Conservation (phyloP, 2,329 filamentous ascomycete species). For the Ascochyta viciae-villosae region DNA sequence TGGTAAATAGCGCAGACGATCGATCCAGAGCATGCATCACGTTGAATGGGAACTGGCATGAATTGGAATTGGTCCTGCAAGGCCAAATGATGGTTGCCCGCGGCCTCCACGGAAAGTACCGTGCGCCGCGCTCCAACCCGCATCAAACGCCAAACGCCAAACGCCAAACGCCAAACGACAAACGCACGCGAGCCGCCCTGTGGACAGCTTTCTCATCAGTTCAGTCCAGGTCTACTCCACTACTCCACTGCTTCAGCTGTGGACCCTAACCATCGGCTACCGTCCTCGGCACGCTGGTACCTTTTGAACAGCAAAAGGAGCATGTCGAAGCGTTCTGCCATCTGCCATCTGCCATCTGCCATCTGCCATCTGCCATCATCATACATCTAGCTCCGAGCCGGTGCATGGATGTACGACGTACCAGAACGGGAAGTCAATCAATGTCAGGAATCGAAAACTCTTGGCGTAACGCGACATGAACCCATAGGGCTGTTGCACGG, state of each 20-base stretch:
- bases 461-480: not conserved
- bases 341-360: not conserved
- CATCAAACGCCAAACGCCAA: constrained; percentile 3
- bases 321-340: too few species aligned
- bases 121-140: constrained; percentile 2
- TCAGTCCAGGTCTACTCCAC: constrained; percentile 10
- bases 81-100: constrained; percentile 6
- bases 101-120: constrained; percentile 7
- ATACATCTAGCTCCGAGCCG: constrained; percentile 1
- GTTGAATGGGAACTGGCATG: constrained; percentile 7
- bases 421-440: constrained; percentile 16
- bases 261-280: not conserved
- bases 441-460: not conserved
- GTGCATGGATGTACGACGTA: constrained; percentile 5
- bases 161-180: not conserved
- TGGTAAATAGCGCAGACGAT: constrained; percentile 18
- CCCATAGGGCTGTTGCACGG: constrained; percentile 12
- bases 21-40: constrained; percentile 3
- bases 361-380: not conserved
- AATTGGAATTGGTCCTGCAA: constrained; percentile 2
- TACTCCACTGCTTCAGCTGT: not conserved
- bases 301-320: not conserved
- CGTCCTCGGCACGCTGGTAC: not conserved
- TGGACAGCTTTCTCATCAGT: not conserved
- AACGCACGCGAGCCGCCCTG: not conserved